Percentiles rank a stretch among this genome's conserved stretches.
phyloP scores from a whole-genome alignment of 345 rosid species.

The Rubroshorea leprosula region DNA sequence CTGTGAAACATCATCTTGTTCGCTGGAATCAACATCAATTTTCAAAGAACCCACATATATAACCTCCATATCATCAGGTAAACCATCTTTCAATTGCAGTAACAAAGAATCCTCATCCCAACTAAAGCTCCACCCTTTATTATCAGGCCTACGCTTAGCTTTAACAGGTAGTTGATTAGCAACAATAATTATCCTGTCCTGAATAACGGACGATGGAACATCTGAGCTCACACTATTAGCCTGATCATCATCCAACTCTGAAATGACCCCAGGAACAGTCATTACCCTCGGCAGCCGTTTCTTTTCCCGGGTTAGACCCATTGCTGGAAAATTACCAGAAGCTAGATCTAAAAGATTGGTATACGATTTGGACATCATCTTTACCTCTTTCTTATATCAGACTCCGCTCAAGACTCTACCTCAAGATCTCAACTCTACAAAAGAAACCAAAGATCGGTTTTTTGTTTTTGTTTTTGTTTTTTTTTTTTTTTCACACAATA shows the following conservation, averaged over 20 bases:
- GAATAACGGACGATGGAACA: constrained; percentile 51
- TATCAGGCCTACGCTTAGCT: constrained; percentile 72
- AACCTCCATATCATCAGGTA: constrained; percentile 79
- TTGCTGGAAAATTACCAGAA: constrained; percentile 62
- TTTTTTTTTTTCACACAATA: constrained; percentile 6
- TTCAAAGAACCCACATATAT: constrained; percentile 57
- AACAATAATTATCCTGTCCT: constrained; percentile 65
- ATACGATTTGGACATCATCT: constrained; percentile 68
- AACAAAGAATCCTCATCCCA: constrained; percentile 68
- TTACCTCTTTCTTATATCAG: constrained; percentile 15
- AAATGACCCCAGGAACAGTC: constrained; percentile 72
- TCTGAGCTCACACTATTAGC: constrained; percentile 63
- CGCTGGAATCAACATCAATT: constrained; percentile 48
- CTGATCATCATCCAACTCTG: constrained; percentile 76
- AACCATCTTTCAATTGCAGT: constrained; percentile 66
- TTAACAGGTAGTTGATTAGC: constrained; percentile 69
- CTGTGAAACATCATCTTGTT: constrained; percentile 72
- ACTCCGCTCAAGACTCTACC: constrained; percentile 18
- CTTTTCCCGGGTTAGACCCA: constrained; percentile 51
- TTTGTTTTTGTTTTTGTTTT: too few relatives aligned
- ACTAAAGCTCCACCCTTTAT: constrained; percentile 72
- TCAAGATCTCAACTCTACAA: constrained; percentile 26
- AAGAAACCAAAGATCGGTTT: constrained; percentile 17
- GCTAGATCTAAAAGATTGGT: constrained; percentile 81
- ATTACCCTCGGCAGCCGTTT: constrained; percentile 60